Evolutionary conservation across 1,284 basidiomycete genomes (phyloP).

Genomic region (Cystobasidium slooffiae): DNA sequence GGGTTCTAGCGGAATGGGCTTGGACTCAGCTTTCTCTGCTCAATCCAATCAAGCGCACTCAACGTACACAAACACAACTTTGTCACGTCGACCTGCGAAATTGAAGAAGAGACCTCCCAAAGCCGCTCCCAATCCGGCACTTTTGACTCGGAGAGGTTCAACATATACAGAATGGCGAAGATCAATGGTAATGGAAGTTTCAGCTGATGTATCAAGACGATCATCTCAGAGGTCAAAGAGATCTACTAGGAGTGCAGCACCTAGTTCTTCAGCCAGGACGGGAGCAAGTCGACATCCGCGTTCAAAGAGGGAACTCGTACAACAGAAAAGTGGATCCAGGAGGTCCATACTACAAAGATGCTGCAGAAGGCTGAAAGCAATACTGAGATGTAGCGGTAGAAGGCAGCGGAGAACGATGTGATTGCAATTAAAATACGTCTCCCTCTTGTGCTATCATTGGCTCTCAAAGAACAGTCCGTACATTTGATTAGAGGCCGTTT

Average conservation of each 20-base stretch:
- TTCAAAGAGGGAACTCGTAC: too few relatives aligned
- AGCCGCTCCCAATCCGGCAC: not conserved
- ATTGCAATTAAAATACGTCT: too few relatives aligned
- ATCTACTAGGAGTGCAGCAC: not conserved
- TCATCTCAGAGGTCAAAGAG: constrained; percentile 22
- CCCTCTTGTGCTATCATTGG: too few relatives aligned
- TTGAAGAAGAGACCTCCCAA: constrained; percentile 27
- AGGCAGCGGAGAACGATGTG: too few relatives aligned
- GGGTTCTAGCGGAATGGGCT: too few relatives aligned
- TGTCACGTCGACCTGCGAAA: constrained; percentile 6
- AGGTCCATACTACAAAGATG: too few relatives aligned
- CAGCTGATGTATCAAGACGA: constrained; percentile 26
- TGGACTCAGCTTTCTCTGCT: too few relatives aligned
- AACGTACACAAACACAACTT: not conserved
- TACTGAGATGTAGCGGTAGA: too few relatives aligned
- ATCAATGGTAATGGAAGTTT: constrained; percentile 21
- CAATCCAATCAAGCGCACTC: not conserved
- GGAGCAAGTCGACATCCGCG: not conserved
- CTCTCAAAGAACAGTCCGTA: too few relatives aligned
- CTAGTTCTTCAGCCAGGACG: not conserved
- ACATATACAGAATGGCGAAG: constrained; percentile 34
- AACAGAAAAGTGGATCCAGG: too few relatives aligned
- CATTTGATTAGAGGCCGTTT: too few relatives aligned
- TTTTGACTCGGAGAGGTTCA: not conserved
- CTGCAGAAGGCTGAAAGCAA: too few relatives aligned